Conservation (phyloP, 176 grass and related monocot genomes). For the Lolium multiflorum region DNA sequence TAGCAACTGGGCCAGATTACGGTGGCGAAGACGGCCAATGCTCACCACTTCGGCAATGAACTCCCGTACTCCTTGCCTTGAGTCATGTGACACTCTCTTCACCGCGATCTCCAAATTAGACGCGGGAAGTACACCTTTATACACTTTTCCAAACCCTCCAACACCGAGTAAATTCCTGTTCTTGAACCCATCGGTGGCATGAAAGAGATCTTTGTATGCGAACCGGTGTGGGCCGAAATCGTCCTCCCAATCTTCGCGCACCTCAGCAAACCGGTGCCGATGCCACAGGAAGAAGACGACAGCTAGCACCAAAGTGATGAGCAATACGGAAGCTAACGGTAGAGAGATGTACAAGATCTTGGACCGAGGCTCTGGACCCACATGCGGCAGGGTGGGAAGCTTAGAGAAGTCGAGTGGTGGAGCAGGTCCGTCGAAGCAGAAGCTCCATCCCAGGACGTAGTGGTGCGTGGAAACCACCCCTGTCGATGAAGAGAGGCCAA, state of each 20-base stretch:
- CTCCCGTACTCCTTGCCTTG: constrained; percentile 34
- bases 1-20: constrained; percentile 12
- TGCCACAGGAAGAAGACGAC: neutral
- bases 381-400: constrained; percentile 37
- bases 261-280: constrained; percentile 32
- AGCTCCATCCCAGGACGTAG: constrained; percentile 63
- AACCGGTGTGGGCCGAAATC: constrained; percentile 55
- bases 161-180: constrained; percentile 29
- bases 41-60: constrained; percentile 47
- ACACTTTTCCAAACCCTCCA: constrained; percentile 49
- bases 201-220: constrained; percentile 47
- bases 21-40: constrained; percentile 36
- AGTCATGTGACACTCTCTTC: constrained; percentile 39
- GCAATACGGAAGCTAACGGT: constrained; percentile 9
- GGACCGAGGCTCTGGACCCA: constrained; percentile 22
- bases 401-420: constrained; percentile 21
- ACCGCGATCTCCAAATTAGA: constrained; percentile 32
- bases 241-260: constrained; percentile 50
- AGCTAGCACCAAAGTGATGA: neutral
- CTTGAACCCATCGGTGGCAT: constrained; percentile 47
- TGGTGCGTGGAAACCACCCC: constrained; percentile 32
- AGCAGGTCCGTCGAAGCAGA: constrained; percentile 38
- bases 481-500: constrained; percentile 47
- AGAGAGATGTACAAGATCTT: constrained; percentile 24
- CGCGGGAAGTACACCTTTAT: neutral